Evolutionary conservation across 257 asterid species (phyloP), one percentile per base, ranked within the genome.

Genomic region (Solanum gandarillasii): DNA sequence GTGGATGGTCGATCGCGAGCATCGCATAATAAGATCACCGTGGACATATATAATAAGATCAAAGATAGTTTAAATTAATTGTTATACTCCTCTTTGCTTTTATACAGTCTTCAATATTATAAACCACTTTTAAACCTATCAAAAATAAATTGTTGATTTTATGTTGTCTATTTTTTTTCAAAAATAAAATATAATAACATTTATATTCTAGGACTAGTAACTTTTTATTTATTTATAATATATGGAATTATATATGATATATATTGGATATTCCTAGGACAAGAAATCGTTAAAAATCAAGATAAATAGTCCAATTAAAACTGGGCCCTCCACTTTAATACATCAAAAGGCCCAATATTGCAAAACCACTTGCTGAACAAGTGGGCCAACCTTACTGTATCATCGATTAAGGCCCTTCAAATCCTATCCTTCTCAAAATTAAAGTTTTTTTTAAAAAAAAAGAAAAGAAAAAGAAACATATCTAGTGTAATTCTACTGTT

Each of bases 321-420:
- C 41, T 29, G 68, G 85, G 20, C 68, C 85, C 85, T 46, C 27
- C 39, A 81, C 35, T 48, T 81, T 48, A 16, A 81, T 18, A 27
- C n/a, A 46, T 12, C 25, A 81, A 81, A 48, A 48, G 11, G 85
- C 85, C 85, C 68, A 81, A 81, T 81, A 81, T 46, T 16, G 27
- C 16, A 8, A 81, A 78, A 46, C 85, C 68, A 81, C 85, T 81
- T 81, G 85, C 29, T 4, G 11, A 10, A 25, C 9, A 85, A 85
- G 62, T 71, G 81, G 87, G 62, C 87, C 75, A 67, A 0, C 31
- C 41, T 25, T 4, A 29, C 68, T 87, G 83, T 32, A 60, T 82
- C 41, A 68, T 10, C 60, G 4, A 35, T 82, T 83, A 60, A 88
- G 85, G 68, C 87, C 89, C 89, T 88, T 71, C 89, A 83, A 72